Percentiles rank a stretch among this genome's conserved stretches.
These are phyloP conservation scores for Ormosia emarginata DNA, from an alignment of 306 rosid species.

Conservation along the genomic window DNA sequence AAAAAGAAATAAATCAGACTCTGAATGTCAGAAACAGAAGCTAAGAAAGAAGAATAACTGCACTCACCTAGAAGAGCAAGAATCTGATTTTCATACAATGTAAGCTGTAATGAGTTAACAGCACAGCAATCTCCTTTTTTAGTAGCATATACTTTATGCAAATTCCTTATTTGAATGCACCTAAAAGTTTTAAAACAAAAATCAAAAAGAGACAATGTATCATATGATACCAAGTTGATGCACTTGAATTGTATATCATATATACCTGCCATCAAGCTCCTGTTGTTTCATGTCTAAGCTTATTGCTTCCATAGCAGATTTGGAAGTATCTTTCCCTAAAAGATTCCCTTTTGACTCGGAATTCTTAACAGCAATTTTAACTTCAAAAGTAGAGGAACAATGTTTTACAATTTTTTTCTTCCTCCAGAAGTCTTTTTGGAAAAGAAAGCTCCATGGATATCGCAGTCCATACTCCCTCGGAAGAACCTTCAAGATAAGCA, in stretches of 20 bases:
- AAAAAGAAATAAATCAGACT: not conserved
- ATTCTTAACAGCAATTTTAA: constrained; percentile 22
- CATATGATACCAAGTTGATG: constrained; percentile 9
- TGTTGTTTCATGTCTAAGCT: constrained; percentile 95
- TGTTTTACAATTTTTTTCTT: constrained; percentile 31
- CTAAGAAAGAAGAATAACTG: not conserved
- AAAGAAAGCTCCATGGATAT: constrained; percentile 78
- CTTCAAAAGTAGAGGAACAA: constrained; percentile 35
- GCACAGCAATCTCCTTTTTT: constrained; percentile 85
- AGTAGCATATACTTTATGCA: constrained; percentile 79
- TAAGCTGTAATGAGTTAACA: constrained; percentile 72
- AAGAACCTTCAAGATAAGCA: constrained; percentile 60
- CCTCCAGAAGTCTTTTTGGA: constrained; percentile 50
- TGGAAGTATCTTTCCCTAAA: constrained; percentile 31
- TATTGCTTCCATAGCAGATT: constrained; percentile 61
- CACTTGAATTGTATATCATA: constrained; percentile 24
- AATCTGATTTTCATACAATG: constrained; percentile 92
- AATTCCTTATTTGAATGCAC: constrained; percentile 91
- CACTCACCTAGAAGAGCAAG: constrained; percentile 92
- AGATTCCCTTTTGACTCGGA: constrained; percentile 29
- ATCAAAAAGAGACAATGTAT: constrained; percentile 19
- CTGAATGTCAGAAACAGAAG: not conserved
- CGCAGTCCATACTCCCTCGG: constrained; percentile 76
- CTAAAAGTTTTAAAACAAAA: constrained; percentile 40
- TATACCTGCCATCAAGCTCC: constrained; percentile 86